Percentiles rank a stretch among this genome's conserved stretches.
These are phyloP conservation scores for Suillus spraguei DNA, from an alignment of 768 basidiomycete species.

Conservation along the genomic window DNA sequence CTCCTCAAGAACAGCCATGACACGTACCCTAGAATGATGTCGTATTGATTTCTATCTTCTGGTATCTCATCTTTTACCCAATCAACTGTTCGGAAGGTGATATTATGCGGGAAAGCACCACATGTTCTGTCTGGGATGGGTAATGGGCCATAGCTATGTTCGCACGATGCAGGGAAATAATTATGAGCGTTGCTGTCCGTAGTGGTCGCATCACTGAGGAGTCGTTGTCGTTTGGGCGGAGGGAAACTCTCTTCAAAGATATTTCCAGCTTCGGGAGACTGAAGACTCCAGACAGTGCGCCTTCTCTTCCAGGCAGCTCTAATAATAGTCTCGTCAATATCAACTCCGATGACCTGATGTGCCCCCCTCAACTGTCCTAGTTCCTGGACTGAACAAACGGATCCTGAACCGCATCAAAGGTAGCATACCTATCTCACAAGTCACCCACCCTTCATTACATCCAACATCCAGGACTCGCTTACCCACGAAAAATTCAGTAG, in stretches of 20 bases:
- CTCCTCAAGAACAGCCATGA: background rate
- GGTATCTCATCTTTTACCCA: too few relatives aligned
- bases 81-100: too few relatives aligned
- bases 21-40: conserved; percentile 79
- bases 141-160: conserved; percentile 74
- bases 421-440: conserved; percentile 77
- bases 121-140: conserved; percentile 33
- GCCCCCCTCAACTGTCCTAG: conserved; percentile 69
- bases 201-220: conserved; percentile 11
- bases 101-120: too few relatives aligned
- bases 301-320: conserved; percentile 75
- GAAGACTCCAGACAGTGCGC: conserved; percentile 70
- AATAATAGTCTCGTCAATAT: conserved; percentile 80
- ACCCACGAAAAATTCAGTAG: conserved; percentile 49
- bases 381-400: conserved; percentile 6
- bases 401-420: background rate
- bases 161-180: conserved; percentile 80
- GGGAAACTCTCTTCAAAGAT: background rate
- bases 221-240: conserved; percentile 17
- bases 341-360: conserved; percentile 75
- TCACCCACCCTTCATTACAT: conserved; percentile 86
- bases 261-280: conserved; percentile 32
- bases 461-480: conserved; percentile 80
- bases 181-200: conserved; percentile 22
- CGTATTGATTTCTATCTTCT: conserved; percentile 48